Conservation (phyloP, 345 rosid genomes). For the Noccaea caerulescens region DNA sequence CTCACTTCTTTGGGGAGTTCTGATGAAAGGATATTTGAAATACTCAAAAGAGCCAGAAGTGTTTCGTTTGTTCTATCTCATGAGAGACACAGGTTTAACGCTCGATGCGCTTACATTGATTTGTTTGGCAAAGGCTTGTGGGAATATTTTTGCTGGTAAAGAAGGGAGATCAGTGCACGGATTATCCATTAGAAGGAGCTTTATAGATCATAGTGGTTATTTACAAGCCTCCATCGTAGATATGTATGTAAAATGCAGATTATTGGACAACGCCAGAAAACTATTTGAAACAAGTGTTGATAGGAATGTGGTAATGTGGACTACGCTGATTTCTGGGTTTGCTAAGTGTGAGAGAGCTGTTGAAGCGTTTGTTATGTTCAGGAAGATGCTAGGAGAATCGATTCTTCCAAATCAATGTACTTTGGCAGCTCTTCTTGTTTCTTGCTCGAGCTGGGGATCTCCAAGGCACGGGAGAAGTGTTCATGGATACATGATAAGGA, state of each 20-base stretch:
- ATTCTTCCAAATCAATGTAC: conserved; percentile 56
- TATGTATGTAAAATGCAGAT: conserved; percentile 58
- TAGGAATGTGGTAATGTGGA: conserved; percentile 64
- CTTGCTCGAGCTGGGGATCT: conserved; percentile 58
- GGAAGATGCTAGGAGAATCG: conserved; percentile 51
- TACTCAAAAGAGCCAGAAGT: conserved; percentile 44
- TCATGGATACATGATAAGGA: conserved; percentile 57
- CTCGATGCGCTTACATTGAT: conserved; percentile 47
- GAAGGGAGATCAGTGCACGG: conserved; percentile 58
- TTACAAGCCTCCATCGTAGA: conserved; percentile 52
- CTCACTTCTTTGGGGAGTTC: conserved; percentile 61
- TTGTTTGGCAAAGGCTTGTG: conserved; percentile 54
- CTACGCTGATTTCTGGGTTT: conserved; percentile 57
- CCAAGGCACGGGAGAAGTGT: conserved; percentile 53
- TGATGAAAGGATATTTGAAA: conserved; percentile 60
- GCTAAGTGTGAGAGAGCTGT: conserved; percentile 50
- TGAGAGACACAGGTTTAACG: conserved; percentile 46
- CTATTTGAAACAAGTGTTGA: conserved; percentile 48
- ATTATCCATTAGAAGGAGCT: conserved; percentile 44
- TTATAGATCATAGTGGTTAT: conserved; percentile 40
- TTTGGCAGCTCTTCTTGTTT: conserved; percentile 50
- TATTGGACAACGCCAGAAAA: conserved; percentile 42
- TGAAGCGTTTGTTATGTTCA: conserved; percentile 56
- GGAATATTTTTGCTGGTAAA: conserved; percentile 48
- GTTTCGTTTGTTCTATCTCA: conserved; percentile 49